Conservation (phyloP, 2,329 filamentous ascomycete species). For the Herpotrichia juniperi region DNA sequence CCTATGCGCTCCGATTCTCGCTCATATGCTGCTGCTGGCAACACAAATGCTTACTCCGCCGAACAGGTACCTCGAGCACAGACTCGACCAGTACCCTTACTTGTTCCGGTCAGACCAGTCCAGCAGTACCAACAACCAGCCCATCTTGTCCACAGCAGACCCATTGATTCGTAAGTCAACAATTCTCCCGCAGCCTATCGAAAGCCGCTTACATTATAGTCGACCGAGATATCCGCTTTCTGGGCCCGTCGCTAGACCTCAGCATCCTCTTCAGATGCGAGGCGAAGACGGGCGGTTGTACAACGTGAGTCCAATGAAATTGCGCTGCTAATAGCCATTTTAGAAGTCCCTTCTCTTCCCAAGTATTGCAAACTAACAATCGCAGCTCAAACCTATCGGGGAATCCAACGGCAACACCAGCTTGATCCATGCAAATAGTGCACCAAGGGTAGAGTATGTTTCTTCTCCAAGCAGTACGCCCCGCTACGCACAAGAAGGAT, state of each 20-base stretch:
- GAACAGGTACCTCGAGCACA: background rate
- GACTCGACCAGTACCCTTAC: background rate
- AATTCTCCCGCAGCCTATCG: background rate
- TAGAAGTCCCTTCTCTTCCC: constrained; percentile 9
- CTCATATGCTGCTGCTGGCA: background rate
- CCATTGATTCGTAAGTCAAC: constrained; percentile 23
- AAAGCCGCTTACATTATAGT: constrained; percentile 22
- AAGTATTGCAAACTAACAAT: constrained; percentile 23
- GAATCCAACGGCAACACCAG: constrained; percentile 11
- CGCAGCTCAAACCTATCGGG: constrained; percentile 37
- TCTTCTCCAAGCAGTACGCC: constrained; percentile 12
- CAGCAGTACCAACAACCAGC: constrained; percentile 8
- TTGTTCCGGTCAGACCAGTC: background rate
- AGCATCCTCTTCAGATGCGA: constrained; percentile 24
- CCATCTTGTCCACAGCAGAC: constrained; percentile 12
- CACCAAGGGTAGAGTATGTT: constrained; percentile 23
- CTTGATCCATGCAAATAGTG: background rate
- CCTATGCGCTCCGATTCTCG: background rate
- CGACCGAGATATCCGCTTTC: constrained; percentile 16
- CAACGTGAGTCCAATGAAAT: constrained; percentile 38
- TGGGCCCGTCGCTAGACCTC: constrained; percentile 15
- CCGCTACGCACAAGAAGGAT: constrained; percentile 17
- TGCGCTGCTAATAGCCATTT: constrained; percentile 19
- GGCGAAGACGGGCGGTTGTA: constrained; percentile 37
- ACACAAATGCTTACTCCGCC: background rate